Conservation (phyloP, 495 filamentous ascomycete genomes). For the Podospora bellae-mahoneyi region DNA sequence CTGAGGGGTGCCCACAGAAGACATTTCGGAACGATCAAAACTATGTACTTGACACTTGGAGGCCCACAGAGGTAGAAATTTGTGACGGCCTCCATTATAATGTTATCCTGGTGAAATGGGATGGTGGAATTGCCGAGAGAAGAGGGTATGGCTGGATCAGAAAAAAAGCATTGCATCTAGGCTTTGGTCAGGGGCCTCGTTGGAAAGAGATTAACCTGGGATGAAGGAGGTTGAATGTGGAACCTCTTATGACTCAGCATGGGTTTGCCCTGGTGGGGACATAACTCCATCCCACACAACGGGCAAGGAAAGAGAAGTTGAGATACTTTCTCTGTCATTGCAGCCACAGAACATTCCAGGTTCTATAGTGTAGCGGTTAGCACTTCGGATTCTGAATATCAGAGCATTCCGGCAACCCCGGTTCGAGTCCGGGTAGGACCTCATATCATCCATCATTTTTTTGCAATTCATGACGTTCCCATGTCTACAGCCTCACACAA, state of each 20-base stretch:
- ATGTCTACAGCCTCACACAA: background rate
- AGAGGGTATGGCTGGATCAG: background rate
- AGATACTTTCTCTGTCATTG: background rate
- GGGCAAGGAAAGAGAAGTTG: background rate
- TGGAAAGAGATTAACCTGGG: conserved; percentile 11
- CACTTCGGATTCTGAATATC: conserved; percentile 18
- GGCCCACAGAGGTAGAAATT: background rate
- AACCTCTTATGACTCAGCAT: background rate
- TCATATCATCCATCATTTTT: background rate
- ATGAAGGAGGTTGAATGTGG: background rate
- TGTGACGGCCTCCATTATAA: background rate
- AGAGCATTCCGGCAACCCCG: conserved; percentile 30
- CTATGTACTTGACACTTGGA: too few species aligned
- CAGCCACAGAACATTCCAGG: background rate
- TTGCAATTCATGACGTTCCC: background rate
- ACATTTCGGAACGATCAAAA: background rate
- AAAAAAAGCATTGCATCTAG: background rate
- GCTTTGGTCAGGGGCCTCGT: background rate
- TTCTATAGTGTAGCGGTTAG: conserved; percentile 19
- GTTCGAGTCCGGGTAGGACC: conserved; percentile 38
- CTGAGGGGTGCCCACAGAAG: background rate
- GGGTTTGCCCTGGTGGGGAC: background rate
- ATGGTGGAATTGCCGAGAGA: background rate
- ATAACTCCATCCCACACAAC: background rate
- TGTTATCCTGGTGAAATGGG: background rate